Evolutionary conservation across 2,329 filamentous ascomycete genomes (phyloP).

Genomic region (Orbilia blumenaviensis): DNA sequence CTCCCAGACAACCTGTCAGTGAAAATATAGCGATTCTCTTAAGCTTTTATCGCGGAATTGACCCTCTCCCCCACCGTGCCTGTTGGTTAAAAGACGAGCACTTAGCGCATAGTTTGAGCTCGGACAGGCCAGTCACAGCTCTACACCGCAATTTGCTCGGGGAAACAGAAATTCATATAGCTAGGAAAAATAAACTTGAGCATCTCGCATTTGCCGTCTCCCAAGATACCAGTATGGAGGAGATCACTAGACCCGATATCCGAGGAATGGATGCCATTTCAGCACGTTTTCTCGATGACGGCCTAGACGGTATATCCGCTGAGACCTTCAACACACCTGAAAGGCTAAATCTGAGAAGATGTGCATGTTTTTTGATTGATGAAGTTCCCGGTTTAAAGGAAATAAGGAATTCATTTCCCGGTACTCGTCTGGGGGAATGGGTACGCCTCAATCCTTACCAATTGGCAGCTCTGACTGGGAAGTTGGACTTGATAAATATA

Average conservation of each 20-base stretch:
- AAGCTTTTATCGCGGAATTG: neutral
- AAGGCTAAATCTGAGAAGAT: too few species aligned
- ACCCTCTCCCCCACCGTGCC: conserved; percentile 20
- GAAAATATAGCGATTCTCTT: too few species aligned
- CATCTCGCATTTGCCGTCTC: neutral
- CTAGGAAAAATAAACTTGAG: neutral
- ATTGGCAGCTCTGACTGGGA: conserved; percentile 4
- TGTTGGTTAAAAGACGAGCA: neutral
- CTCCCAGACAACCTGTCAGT: neutral
- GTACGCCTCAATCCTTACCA: neutral
- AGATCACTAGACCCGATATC: too few species aligned
- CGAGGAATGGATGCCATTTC: too few species aligned
- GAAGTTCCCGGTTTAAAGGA: conserved; percentile 6
- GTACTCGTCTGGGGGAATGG: neutral
- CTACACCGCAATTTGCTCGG: neutral
- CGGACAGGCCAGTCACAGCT: too few species aligned
- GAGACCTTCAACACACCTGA: too few species aligned
- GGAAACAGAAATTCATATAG: neutral
- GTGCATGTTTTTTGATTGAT: neutral
- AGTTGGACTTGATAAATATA: neutral
- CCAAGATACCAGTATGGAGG: too few species aligned
- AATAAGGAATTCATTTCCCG: neutral
- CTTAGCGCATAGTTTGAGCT: too few species aligned
- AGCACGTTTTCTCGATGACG: too few species aligned
- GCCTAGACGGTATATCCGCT: too few species aligned